phyloP scores from a whole-genome alignment of 1,284 basidiomycete genomes.

The Ceratobasidium sp. region DNA sequence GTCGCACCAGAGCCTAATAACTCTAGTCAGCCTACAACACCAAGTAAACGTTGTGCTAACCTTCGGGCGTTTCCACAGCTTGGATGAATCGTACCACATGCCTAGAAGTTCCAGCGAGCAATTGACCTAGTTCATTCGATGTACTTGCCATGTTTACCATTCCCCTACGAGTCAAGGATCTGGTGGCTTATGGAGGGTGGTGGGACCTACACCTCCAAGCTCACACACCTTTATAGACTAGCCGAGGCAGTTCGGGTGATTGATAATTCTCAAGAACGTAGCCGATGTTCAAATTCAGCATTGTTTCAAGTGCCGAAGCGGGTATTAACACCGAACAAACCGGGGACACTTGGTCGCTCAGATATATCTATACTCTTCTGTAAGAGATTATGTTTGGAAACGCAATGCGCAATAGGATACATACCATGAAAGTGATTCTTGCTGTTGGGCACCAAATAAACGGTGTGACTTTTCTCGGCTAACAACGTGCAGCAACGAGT shows the following conservation, averaged over 20 bases:
- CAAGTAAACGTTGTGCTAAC: neutral
- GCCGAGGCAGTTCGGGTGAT: neutral
- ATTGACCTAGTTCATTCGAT: neutral
- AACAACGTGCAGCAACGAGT: constrained; percentile 47
- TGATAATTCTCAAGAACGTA: neutral
- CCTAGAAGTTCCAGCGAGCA: neutral
- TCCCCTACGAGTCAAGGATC: neutral
- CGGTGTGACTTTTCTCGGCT: constrained; percentile 47
- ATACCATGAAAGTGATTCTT: neutral
- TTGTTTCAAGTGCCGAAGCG: neutral
- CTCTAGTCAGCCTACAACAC: neutral
- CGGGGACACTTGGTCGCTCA: neutral
- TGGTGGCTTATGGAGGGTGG: neutral
- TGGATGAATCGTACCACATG: neutral
- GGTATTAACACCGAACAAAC: neutral
- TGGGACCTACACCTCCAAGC: neutral
- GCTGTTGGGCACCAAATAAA: constrained; percentile 38
- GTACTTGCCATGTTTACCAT: neutral
- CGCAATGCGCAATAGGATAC: neutral
- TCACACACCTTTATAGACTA: neutral
- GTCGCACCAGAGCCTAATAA: constrained; percentile 13
- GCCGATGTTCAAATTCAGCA: neutral
- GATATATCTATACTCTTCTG: neutral
- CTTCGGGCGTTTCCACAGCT: constrained; percentile 30
- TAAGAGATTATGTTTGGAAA: neutral